Base-by-base conservation (phyloP, 345 rosid genomes). In the Raphanus raphanistrum region DNA sequence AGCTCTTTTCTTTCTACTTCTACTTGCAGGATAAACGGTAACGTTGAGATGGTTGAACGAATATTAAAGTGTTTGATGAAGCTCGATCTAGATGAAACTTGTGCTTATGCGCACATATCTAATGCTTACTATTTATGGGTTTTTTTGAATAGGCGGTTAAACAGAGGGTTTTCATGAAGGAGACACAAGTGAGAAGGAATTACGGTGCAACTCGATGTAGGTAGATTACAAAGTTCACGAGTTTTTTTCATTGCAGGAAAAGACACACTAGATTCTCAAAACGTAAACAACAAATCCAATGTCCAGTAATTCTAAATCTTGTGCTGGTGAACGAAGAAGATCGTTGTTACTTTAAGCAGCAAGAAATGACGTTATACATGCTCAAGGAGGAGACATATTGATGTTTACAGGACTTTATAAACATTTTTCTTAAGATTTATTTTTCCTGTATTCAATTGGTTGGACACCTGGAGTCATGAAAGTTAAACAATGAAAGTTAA, bases 221-320 rank as follows among this genome's bases (percentile, higher is more conserved):
- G 86, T 92, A 25, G 78, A 84, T 62, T 88, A 87, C 0, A 86
- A 92, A 72, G 88, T 92, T 81, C 90, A 89, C 15, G 96, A 92
- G n/a, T n/a, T n/a, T n/a, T n/a, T n/a, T n/a, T n/a, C n/a, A n/a
- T n/a, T n/a, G n/a, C n/a, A n/a, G n/a, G n/a, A n/a, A n/a, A n/a
- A n/a, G n/a, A n/a, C n/a, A n/a, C n/a, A n/a, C n/a, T 58, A 81
- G 70, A 67, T 83, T 87, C 36, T 35, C 70, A 38, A 2, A 32
- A 32, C 6, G 5, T 32, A n/a, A n/a, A n/a, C n/a, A n/a, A n/a
- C n/a, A n/a, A n/a, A n/a, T n/a, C n/a, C 36, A 32, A 32, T 32
- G 36, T 32, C 36, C 2, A 32, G 36, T 32, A 32, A 2, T 32
- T 32, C 36, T 32, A 5, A 32, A 2, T 32, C 36, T 32, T 32